Evolutionary conservation across 805 yeast species (phyloP), one percentile per base, ranked within the genome.

Genomic region (Groenewaldozyma salmanticensis): DNA sequence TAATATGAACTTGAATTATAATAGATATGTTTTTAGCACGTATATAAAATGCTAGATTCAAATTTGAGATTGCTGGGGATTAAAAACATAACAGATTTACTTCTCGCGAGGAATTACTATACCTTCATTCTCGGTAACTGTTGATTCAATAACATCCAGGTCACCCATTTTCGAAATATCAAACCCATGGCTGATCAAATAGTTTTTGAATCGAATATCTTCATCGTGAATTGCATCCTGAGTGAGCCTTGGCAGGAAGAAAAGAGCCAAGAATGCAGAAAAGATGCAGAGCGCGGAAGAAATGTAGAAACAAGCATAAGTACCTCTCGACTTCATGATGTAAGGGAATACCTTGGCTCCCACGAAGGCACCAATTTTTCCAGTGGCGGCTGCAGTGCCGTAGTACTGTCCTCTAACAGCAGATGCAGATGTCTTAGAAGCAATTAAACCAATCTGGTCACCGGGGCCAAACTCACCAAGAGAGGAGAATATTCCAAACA

Each of bases 401-500:
- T 88, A 88, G 64, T 81, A 84, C 53, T 82, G 82, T 44, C 96
- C 96, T 66, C 96, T 79, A 42, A 87, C 73, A 18, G 95, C 79
- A 6, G 95, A 79, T 35, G 95, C 81, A 36, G 79, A 72, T 4
- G 95, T 81, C 64, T 87, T 87, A 33, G 95, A 74, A 17, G 95
- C 94, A 47, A 88, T 68, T 42, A 83, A 65, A 51, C 96, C 96
- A 60, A 83, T 81, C 63, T 83, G 85, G 63, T 87, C 85, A 65
- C 96, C 97, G 11, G 94, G 88, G 22, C 95, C 94, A 61, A 88
- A 82, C 62, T 90, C 96, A 54, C 96, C 96, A 37, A 85, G 69
- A 4, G 95, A 70, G 59, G 77, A 67, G 61, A 86, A 90, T 49
- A 90, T 77, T 66, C 96, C 96, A 57, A 81, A 90, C 21, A 82